Percentiles rank a stretch among this genome's conserved stretches.
Evolutionary conservation across 192 early-diverging fungal species (phyloP).

Genomic region (Jimgerdemannia flammicorona): DNA sequence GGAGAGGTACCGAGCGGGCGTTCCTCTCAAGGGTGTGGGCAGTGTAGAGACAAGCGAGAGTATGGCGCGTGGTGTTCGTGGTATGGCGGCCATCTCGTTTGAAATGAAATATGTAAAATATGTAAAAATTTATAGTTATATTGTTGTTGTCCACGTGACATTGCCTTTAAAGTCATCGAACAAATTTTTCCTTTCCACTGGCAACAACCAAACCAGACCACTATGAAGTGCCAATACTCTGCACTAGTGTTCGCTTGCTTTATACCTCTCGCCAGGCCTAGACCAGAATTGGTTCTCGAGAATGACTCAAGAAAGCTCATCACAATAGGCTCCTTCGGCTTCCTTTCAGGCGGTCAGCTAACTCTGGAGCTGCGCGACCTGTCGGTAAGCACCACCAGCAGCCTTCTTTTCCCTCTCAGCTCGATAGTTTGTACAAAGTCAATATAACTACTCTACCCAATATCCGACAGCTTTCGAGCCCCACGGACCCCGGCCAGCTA

Average conservation of each 20-base stretch:
- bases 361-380: constrained; percentile 31
- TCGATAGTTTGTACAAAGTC: background rate
- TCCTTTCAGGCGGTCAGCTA: constrained; percentile 38
- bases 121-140: too few species aligned
- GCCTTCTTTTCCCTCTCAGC: too few species aligned
- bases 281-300: constrained; percentile 29
- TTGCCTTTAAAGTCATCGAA: too few species aligned
- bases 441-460: background rate
- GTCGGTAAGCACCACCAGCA: constrained; percentile 11
- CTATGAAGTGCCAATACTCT: background rate
- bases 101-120: too few species aligned
- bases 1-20: background rate
- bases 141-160: too few species aligned
- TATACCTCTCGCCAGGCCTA: constrained; percentile 5
- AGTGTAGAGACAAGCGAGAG: background rate
- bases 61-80: background rate
- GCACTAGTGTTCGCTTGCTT: background rate
- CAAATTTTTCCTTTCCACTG: too few species aligned
- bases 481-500: constrained; percentile 13
- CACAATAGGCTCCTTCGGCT: constrained; percentile 44
- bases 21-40: background rate
- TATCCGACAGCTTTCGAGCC: constrained; percentile 16
- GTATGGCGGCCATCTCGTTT: background rate
- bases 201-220: background rate
- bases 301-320: constrained; percentile 33